Conservation (phyloP, 2,329 filamentous ascomycete species). For the Coniochaeta hoffmannii region DNA sequence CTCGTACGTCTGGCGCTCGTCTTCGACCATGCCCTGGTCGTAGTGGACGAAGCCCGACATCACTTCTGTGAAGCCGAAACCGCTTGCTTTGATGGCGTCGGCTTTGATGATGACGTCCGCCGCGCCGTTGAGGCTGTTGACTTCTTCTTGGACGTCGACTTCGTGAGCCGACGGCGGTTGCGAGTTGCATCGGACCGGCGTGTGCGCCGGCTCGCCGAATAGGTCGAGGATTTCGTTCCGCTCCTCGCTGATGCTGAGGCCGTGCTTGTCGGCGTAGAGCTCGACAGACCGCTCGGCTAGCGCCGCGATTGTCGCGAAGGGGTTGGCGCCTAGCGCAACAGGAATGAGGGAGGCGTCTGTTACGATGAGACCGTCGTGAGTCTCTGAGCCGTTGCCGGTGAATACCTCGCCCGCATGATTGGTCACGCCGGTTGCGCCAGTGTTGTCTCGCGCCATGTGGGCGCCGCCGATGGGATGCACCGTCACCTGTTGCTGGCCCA, state of each 20-base stretch:
- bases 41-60: conserved; percentile 55
- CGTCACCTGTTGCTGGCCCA: conserved; percentile 52
- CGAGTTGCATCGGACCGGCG: conserved; percentile 5
- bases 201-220: conserved; percentile 41
- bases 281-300: conserved; percentile 58
- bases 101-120: conserved; percentile 32
- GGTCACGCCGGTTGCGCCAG: conserved; percentile 47
- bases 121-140: conserved; percentile 26
- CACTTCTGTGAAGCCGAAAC: conserved; percentile 56
- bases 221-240: conserved; percentile 44
- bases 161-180: not conserved
- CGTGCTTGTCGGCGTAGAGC: conserved; percentile 32
- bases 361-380: conserved; percentile 51
- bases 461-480: conserved; percentile 62
- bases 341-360: conserved; percentile 57
- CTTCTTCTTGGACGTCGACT: conserved; percentile 18
- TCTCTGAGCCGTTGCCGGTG: conserved; percentile 39
- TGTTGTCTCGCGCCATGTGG: conserved; percentile 53
- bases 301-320: conserved; percentile 62
- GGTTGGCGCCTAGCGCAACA: conserved; percentile 56
- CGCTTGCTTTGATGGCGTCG: conserved; percentile 33
- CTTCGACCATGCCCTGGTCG: conserved; percentile 29
- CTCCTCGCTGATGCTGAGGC: conserved; percentile 35
- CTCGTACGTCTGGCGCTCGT: conserved; percentile 44
- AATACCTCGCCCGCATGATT: conserved; percentile 57